Evolutionary conservation across 2,329 filamentous ascomycete genomes (phyloP).

Genomic region (Fusarium sp.): DNA sequence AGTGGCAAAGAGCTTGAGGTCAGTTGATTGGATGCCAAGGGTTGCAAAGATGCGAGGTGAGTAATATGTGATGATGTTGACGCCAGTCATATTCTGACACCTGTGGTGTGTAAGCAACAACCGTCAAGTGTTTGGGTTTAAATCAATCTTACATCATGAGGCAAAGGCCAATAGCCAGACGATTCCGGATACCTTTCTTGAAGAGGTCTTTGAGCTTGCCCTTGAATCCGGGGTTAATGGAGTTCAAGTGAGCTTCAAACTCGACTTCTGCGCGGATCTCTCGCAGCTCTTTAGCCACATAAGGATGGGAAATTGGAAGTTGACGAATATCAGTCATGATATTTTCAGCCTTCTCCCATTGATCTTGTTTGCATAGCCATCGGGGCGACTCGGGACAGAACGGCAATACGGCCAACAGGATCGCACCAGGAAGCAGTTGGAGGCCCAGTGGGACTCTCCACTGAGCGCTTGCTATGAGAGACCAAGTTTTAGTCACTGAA

Average conservation of each 20-base stretch:
- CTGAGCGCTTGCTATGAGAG: constrained; percentile 6
- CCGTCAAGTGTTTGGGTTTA: not conserved
- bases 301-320: constrained; percentile 53
- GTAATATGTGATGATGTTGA: constrained; percentile 74
- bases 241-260: constrained; percentile 50
- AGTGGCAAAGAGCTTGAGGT: constrained; percentile 53
- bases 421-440: constrained; percentile 68
- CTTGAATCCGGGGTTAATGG: constrained; percentile 43
- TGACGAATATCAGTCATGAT: constrained; percentile 53
- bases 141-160: constrained; percentile 56
- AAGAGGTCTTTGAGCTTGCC: constrained; percentile 49
- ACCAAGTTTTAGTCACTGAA: not conserved
- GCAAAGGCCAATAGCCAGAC: constrained; percentile 65
- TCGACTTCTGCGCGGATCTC: constrained; percentile 72
- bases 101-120: not conserved
- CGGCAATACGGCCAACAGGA: constrained; percentile 67
- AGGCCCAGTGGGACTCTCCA: constrained; percentile 70
- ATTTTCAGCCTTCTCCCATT: constrained; percentile 63
- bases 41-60: constrained; percentile 52
- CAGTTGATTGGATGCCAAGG: constrained; percentile 52
- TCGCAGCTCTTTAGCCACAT: constrained; percentile 61
- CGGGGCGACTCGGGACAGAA: constrained; percentile 72
- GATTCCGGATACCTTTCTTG: constrained; percentile 54
- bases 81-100: constrained; percentile 54
- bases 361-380: constrained; percentile 68